Base-by-base conservation (phyloP, 768 basidiomycete genomes). In the Tubosaeta sp. region DNA sequence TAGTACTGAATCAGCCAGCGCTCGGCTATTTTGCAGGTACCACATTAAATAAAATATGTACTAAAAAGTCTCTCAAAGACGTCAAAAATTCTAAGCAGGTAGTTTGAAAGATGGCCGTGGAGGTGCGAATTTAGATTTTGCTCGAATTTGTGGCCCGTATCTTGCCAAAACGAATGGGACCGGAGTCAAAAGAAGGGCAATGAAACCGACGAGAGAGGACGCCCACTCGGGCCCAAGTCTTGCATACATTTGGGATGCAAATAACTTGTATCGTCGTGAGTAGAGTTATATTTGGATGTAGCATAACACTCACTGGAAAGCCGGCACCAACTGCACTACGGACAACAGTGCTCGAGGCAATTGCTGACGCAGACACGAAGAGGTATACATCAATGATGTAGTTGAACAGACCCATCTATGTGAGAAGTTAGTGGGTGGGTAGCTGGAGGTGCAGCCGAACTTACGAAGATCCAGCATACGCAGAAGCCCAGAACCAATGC, bases 301-400 rank as follows among this genome's bases (percentile, higher is more conserved):
- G 48, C 11, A 48, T 7, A 19, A 16, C 34, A 35, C 53, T 9
- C 38, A 51, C 52, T 19, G 78, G 81, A 54, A 81, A 81, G 6
- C 63, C 74, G 25, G 79, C 78, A 31, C 81, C 83, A 45, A 76
- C 78, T 9, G 77, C 54, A 57, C 80, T 82, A 16, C 81, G 76
- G 3, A 76, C 62, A 14, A 84, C 76, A 0, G 79, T 81, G 47
- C 63, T 79, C 3, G 75, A 72, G 2, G 84, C 78, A 10, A 85
- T 66, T 1, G 82, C 83, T 10, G 80, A 81, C 1, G 83, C 82
- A 8, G 83, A 76, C 5, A 76, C 71, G 52, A 72, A 63, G 19
- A 81, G 65, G 58, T 84, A 85, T 4, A 78, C 73, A 64, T 85
- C 84, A 38, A 85, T 77, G 33, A 83, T 76, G 58, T 86, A 86